A percentile compares a stretch with the other conserved stretches of the same genome.
These are phyloP conservation scores for Melocanna baccifera DNA, from an alignment of 176 grass and related monocot species.

Conservation along the genomic window DNA sequence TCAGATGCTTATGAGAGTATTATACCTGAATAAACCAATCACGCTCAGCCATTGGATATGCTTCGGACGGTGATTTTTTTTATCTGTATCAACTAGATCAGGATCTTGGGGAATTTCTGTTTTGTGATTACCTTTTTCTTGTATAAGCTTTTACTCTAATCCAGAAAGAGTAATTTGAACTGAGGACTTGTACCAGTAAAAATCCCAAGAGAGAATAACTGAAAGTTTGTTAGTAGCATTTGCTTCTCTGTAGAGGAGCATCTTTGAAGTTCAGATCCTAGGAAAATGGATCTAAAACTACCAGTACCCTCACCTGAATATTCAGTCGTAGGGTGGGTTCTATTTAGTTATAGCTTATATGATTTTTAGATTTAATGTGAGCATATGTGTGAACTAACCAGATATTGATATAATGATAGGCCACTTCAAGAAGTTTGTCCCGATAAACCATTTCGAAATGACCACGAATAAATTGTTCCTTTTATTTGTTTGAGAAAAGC, in stretches of 20 bases:
- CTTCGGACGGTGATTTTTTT: background rate
- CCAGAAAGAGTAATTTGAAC: background rate
- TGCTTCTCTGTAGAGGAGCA: background rate
- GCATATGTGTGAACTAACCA: no score
- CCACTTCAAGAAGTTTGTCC: no score
- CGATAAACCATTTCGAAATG: no score
- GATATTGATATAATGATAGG: no score
- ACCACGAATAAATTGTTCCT: no score
- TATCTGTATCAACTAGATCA: background rate
- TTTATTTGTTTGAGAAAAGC: no score
- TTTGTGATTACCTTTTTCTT: background rate
- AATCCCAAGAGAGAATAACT: background rate
- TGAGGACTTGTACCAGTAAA: background rate
- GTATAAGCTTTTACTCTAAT: background rate
- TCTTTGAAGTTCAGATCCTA: background rate
- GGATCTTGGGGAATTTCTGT: background rate
- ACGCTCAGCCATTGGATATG: background rate
- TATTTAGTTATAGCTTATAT: no score
- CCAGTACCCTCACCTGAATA: slow-evolving; percentile 2
- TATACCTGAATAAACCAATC: background rate
- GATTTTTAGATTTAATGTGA: no score
- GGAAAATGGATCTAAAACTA: slow-evolving; percentile 8
- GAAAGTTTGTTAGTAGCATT: background rate
- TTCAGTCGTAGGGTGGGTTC: slow-evolving; percentile 23
- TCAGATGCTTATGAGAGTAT: background rate